Evolutionary conservation across 2,329 filamentous ascomycete genomes (phyloP).

Genomic region (Xylaria sp.): DNA sequence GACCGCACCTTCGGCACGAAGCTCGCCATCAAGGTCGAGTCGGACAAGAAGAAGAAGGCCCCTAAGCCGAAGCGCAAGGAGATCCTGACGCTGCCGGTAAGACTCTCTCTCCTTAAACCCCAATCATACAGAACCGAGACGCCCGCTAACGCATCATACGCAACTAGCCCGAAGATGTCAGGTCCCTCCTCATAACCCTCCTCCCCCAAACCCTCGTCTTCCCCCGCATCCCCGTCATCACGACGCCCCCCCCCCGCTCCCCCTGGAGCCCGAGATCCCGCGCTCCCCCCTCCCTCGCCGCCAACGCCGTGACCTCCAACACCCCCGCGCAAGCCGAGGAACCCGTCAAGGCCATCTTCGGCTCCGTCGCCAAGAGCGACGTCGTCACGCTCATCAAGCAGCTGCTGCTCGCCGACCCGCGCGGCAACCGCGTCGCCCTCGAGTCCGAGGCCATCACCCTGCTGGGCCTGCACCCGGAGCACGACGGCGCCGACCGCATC

Average conservation of each 20-base stretch:
- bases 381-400: slow-evolving; percentile 34
- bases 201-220: slow-evolving; percentile 37
- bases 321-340: slow-evolving; percentile 10
- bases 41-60: slow-evolving; percentile 5
- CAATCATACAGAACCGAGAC: neutral
- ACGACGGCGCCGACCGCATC: slow-evolving; percentile 35
- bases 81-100: slow-evolving; percentile 24
- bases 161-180: slow-evolving; percentile 35
- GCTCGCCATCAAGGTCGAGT: slow-evolving; percentile 16
- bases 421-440: slow-evolving; percentile 34
- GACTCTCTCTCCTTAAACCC: neutral
- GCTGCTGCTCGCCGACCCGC: slow-evolving; percentile 30
- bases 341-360: slow-evolving; percentile 35
- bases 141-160: slow-evolving; percentile 5
- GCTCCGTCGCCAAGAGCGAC: slow-evolving; percentile 39
- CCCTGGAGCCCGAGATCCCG: slow-evolving; percentile 14
- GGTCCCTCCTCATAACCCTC: slow-evolving; percentile 32
- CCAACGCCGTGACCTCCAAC: slow-evolving; percentile 23
- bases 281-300: slow-evolving; percentile 30
- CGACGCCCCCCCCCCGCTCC: slow-evolving; percentile 9
- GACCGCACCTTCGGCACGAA: slow-evolving; percentile 31
- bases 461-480: slow-evolving; percentile 25
- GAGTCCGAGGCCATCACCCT: slow-evolving; percentile 35
- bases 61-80: slow-evolving; percentile 26
- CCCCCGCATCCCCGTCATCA: slow-evolving; percentile 28